These are phyloP conservation scores for Chlamydomonas sphaeroides DNA, from an alignment of 139 green algal genomes.

Conservation along the genomic window DNA sequence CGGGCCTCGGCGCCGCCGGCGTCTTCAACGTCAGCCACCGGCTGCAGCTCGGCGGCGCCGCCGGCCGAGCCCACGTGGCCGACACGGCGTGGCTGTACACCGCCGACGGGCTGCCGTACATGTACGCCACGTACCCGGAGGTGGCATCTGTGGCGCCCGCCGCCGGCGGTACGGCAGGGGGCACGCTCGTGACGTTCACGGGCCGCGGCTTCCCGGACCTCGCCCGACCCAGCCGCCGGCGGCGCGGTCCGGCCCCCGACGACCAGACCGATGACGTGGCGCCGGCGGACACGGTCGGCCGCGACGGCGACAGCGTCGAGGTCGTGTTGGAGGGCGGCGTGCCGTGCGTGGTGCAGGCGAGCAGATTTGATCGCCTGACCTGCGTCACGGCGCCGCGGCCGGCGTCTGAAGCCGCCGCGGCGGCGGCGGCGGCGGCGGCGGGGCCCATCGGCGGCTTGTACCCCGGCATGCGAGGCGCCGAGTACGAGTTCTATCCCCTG, in stretches of 20 bases:
- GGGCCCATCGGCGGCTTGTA: slow-evolving; percentile 17
- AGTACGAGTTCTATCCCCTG: slow-evolving; percentile 8
- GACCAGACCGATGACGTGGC: too few species aligned
- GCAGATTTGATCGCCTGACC: slow-evolving; percentile 20
- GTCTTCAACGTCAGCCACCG: not conserved
- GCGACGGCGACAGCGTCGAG: not conserved
- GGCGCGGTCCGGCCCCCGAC: too few species aligned
- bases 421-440: not conserved
- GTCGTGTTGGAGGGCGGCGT: not conserved
- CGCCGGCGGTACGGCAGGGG: slow-evolving; percentile 17
- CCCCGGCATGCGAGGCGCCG: slow-evolving; percentile 27
- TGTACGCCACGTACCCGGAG: slow-evolving; percentile 46
- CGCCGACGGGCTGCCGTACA: slow-evolving; percentile 36
- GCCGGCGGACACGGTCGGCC: too few species aligned
- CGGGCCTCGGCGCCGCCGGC: not conserved
- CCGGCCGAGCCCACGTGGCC: not conserved
- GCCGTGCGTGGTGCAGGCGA: slow-evolving; percentile 34
- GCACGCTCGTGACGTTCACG: not conserved
- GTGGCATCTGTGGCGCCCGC: slow-evolving; percentile 21
- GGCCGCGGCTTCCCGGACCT: slow-evolving; percentile 46
- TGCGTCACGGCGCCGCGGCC: slow-evolving; percentile 39
- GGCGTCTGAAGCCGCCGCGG: not conserved
- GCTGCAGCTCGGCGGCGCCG: not conserved
- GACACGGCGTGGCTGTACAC: slow-evolving; percentile 2
- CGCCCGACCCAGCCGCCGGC: too few species aligned